Evolutionary conservation across 371 early-diverging fungal species (phyloP).

Genomic region (Vairimorpha ceranae): DNA sequence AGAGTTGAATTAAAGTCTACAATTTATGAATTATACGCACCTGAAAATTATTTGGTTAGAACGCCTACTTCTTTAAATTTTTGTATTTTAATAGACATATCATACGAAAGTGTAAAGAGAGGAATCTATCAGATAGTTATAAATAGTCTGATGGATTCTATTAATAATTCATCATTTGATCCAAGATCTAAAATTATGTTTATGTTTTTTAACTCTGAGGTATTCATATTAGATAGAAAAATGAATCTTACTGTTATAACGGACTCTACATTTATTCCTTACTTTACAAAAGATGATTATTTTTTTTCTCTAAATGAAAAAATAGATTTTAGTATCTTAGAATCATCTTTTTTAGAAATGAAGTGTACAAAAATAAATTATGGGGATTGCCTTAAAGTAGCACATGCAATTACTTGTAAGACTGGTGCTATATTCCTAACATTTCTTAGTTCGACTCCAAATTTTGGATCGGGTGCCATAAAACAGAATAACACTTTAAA

Average conservation of each 20-base stretch:
- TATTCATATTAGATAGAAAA: constrained; percentile 41
- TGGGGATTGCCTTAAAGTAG: constrained; percentile 49
- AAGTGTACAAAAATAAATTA: constrained; percentile 45
- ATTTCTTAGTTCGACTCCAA: constrained; percentile 53
- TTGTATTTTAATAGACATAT: constrained; percentile 56
- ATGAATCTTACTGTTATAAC: constrained; percentile 16
- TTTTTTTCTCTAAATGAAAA: constrained; percentile 34
- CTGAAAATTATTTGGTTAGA: constrained; percentile 32
- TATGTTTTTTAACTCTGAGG: constrained; percentile 40
- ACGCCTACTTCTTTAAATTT: constrained; percentile 34
- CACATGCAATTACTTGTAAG: constrained; percentile 17
- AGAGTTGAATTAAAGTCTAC: constrained; percentile 38
- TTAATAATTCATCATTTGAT: constrained; percentile 23
- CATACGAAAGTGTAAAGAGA: constrained; percentile 33
- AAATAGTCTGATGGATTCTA: constrained; percentile 30
- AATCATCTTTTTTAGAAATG: constrained; percentile 21
- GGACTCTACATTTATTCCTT: constrained; percentile 33
- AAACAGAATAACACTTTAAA: not conserved
- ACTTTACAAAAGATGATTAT: constrained; percentile 25
- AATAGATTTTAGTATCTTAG: constrained; percentile 12
- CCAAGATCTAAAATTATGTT: constrained; percentile 38
- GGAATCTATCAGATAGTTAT: constrained; percentile 21
- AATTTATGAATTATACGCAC: constrained; percentile 56
- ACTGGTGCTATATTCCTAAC: constrained; percentile 46
- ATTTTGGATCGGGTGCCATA: constrained; percentile 41